Conservation (phyloP, 208 protist genomes). For the Vickermania spadyakhi region DNA sequence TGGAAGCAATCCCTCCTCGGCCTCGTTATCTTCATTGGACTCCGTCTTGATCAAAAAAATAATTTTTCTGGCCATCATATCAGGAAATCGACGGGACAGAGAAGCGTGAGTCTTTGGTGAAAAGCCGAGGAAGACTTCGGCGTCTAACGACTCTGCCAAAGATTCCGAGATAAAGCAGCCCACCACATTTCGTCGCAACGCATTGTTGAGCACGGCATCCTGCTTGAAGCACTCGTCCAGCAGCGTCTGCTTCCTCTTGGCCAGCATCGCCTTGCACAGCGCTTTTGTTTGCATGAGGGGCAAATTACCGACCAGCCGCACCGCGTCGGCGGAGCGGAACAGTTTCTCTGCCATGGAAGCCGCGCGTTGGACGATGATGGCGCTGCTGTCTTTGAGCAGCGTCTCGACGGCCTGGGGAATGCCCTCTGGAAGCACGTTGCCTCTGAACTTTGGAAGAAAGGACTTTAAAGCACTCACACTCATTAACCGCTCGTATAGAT, state of each 20-base stretch:
- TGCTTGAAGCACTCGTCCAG: conserved; percentile 2
- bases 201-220: neutral
- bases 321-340: neutral
- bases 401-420: neutral
- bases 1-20: neutral
- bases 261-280: neutral
- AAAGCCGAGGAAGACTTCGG: neutral
- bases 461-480: neutral
- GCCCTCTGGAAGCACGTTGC: neutral
- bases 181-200: neutral
- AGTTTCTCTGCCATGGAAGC: neutral
- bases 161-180: neutral
- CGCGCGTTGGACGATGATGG: neutral
- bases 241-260: neutral
- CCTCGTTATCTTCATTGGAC: neutral
- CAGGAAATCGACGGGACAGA: neutral
- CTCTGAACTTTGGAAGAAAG: neutral
- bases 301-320: neutral
- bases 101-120: neutral
- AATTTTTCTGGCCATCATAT: neutral
- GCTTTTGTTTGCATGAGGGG: neutral
- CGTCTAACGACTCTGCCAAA: neutral
- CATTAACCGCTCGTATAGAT: neutral
- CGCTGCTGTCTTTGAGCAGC: neutral
- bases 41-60: neutral